Conservation (phyloP, 2,329 filamentous ascomycete species). For the Colletotrichum brevisporum region DNA sequence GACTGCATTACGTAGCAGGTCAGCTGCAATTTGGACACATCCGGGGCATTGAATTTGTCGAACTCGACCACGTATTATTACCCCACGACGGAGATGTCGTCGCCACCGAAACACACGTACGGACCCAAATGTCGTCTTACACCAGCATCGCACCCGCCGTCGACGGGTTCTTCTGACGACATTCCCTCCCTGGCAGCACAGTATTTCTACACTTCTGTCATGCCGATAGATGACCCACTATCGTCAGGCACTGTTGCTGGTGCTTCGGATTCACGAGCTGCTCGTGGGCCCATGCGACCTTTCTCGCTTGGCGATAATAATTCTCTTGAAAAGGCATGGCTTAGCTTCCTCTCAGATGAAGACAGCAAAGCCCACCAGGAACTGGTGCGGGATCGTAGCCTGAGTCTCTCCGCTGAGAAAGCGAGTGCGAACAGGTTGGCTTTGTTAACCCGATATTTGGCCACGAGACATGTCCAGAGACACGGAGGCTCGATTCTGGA, state of each 20-base stretch:
- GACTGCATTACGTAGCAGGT: too few relatives aligned
- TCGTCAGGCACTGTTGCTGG: constrained; percentile 71
- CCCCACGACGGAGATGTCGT: constrained; percentile 12
- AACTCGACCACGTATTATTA: neutral
- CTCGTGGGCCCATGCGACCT: constrained; percentile 77
- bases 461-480: constrained; percentile 61
- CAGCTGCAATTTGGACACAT: too few relatives aligned
- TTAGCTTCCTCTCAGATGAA: constrained; percentile 67
- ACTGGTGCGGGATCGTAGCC: constrained; percentile 50
- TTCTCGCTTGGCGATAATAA: constrained; percentile 86
- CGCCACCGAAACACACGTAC: constrained; percentile 65
- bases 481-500: constrained; percentile 56
- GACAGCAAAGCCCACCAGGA: constrained; percentile 63
- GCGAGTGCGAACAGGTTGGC: constrained; percentile 54
- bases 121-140: constrained; percentile 71
- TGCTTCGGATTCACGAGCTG: constrained; percentile 64
- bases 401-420: constrained; percentile 51
- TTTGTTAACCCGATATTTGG: constrained; percentile 59
- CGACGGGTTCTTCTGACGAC: constrained; percentile 55
- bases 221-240: constrained; percentile 91
- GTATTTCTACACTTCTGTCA: constrained; percentile 87
- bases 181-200: constrained; percentile 76
- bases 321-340: constrained; percentile 84
- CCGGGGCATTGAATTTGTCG: too few relatives aligned
- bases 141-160: constrained; percentile 56